Base-by-base conservation (phyloP, 1,284 basidiomycete species). In the Mycosarcoma mackinlayi region DNA sequence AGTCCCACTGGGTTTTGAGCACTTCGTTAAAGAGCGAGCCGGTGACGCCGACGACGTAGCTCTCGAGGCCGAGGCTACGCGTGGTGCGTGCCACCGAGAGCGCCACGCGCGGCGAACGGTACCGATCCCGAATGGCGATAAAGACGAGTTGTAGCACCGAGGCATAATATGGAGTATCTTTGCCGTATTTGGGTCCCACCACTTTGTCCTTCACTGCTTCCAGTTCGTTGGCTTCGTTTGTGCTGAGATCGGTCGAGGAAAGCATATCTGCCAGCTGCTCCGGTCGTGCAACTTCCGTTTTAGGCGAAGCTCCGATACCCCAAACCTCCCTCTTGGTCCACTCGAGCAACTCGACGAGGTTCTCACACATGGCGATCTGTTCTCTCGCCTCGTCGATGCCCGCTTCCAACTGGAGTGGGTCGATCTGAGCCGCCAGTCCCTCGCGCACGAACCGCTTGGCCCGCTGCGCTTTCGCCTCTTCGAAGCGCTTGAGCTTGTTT, bases 1-100 rank as follows among this genome's bases (percentile, higher is more conserved):
- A 71, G 28, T 73, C 51, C 76, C 76, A 80, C 25, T 75, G 63
- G 1, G 77, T 79, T 30, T 69, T 63, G 41, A 80, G 47, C 7
- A 77, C 62, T 46, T 81, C 77, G 48, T 73, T 75, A 57, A 67
- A 77, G 4, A 81, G 59, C 11, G 61, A 47, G 14, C 71, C 67
- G 3, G 79, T 81, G 28, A 76, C 73, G 23, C 79, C 79, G 7
- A 80, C 55, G 14, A 81, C 78, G 52, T 73, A 75, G 11, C 66
- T 60, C 21, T 77, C 68, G 23, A 75, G 46, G 10, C 78, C 78
- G 5, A 73, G 58, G 6, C 60, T 41, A 16, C 68, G 71, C 1
- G 73, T 76, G 3, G 61, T 45, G 1, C 54, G 49, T 0, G 69
- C 34, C 14, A 80, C 47, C 21, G 71, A 44, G 2, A 81, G 56